Conservation (phyloP, 495 filamentous ascomycete genomes). For the Neurospora sp. region DNA sequence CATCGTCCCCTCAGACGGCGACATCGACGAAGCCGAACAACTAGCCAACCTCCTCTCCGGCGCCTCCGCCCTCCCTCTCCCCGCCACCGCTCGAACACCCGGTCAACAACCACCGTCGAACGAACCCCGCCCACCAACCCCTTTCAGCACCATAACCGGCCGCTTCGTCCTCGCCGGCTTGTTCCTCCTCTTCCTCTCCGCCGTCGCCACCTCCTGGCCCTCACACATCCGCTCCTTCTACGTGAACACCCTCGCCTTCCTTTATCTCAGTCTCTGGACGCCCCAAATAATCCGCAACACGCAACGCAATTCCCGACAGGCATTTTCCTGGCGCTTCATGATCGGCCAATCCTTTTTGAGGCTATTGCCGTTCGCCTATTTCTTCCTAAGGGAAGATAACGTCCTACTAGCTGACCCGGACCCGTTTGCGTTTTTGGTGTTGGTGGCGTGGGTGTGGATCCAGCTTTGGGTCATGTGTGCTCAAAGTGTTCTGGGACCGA, state of each 20-base stretch:
- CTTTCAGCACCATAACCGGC: conserved; percentile 65
- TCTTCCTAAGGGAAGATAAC: conserved; percentile 64
- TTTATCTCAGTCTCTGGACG: conserved; percentile 82
- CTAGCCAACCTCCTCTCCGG: conserved; percentile 31
- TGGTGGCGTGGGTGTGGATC: conserved; percentile 83
- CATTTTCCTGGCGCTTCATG: conserved; percentile 79
- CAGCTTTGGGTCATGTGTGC: conserved; percentile 68
- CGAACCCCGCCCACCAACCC: conserved; percentile 17
- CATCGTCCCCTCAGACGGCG: conserved; percentile 79
- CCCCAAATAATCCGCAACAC: conserved; percentile 89
- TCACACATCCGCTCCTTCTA: conserved; percentile 57
- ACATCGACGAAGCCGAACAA: conserved; percentile 48
- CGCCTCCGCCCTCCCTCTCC: conserved; percentile 15
- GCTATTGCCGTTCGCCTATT: conserved; percentile 68
- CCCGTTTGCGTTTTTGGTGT: conserved; percentile 44
- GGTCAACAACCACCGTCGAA: conserved; percentile 22
- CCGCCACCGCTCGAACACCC: neutral
- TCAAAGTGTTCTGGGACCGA: conserved; percentile 78
- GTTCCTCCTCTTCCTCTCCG: conserved; percentile 58
- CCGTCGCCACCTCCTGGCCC: conserved; percentile 70
- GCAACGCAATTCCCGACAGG: conserved; percentile 81
- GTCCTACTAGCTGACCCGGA: conserved; percentile 71
- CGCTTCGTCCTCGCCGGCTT: conserved; percentile 68
- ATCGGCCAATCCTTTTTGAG: conserved; percentile 71
- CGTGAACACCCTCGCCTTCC: conserved; percentile 52